Conservation (phyloP, 2,329 filamentous ascomycete genomes). For the Amauroascus verrucosus region DNA sequence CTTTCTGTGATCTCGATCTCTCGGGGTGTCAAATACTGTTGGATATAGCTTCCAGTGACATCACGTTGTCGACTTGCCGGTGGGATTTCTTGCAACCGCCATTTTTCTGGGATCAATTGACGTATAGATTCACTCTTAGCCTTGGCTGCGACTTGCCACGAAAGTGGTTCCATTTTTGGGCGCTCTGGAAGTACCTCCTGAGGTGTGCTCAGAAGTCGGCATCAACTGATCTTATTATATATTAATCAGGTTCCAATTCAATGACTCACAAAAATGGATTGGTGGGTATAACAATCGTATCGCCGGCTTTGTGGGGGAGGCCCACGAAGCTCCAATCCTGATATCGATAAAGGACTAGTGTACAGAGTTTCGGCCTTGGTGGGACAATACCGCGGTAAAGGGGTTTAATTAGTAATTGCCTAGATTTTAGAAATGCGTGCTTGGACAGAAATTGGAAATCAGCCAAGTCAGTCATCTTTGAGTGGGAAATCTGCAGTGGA, state of each 20-base stretch:
- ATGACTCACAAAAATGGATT: no score
- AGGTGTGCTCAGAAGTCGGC: neutral
- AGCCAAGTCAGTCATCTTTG: constrained; percentile 42
- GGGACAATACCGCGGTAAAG: neutral
- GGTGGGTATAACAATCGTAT: neutral
- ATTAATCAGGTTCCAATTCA: no score
- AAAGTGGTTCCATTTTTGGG: constrained; percentile 24
- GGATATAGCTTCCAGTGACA: constrained; percentile 12
- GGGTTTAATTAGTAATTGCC: no score
- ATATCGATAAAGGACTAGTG: neutral
- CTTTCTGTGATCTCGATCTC: constrained; percentile 10
- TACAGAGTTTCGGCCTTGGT: neutral
- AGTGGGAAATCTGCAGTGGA: constrained; percentile 39
- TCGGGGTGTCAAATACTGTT: constrained; percentile 6
- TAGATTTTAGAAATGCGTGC: no score
- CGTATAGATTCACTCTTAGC: constrained; percentile 8
- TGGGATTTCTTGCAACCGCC: constrained; percentile 10
- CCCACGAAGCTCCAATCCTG: neutral
- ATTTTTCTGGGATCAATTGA: constrained; percentile 10
- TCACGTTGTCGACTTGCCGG: constrained; percentile 6
- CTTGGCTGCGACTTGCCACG: constrained; percentile 5
- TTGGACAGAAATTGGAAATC: constrained; percentile 25
- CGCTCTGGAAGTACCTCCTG: constrained; percentile 10
- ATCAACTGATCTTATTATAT: neutral
- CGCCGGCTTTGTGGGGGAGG: neutral